Percentiles rank a stretch among this genome's conserved stretches.
These are phyloP conservation scores for Amanita pallidorosea DNA, from an alignment of 768 basidiomycete species.

Conservation along the genomic window DNA sequence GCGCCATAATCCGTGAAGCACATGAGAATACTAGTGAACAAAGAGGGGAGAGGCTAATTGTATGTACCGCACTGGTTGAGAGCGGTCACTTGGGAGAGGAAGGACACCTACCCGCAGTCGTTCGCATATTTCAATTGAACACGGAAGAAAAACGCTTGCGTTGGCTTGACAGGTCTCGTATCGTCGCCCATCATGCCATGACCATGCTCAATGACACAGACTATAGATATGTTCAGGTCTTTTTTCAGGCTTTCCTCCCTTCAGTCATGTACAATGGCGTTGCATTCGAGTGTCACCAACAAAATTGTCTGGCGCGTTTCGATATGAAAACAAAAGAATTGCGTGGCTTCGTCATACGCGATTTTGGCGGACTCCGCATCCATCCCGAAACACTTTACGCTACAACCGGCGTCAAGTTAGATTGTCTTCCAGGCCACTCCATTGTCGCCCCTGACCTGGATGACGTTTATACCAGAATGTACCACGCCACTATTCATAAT, in stretches of 20 bases:
- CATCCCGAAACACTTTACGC: slow-evolving; percentile 38
- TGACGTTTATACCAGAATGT: slow-evolving; percentile 47
- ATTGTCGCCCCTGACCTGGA: slow-evolving; percentile 40
- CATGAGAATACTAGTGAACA: slow-evolving; percentile 38
- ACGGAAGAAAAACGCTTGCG: slow-evolving; percentile 36
- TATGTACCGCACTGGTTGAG: slow-evolving; percentile 48
- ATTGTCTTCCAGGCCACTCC: slow-evolving; percentile 36
- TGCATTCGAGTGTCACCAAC: slow-evolving; percentile 49
- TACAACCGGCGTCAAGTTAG: slow-evolving; percentile 39
- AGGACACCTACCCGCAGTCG: slow-evolving; percentile 34
- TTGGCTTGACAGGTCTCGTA: slow-evolving; percentile 37
- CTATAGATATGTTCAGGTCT: slow-evolving; percentile 33
- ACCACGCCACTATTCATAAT: slow-evolving; percentile 49
- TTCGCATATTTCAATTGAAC: slow-evolving; percentile 39
- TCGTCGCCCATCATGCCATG: slow-evolving; percentile 4
- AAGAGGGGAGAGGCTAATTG: slow-evolving; percentile 39
- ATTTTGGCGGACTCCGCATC: slow-evolving; percentile 46
- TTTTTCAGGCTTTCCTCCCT: slow-evolving; percentile 46
- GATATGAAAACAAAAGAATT: slow-evolving; percentile 35
- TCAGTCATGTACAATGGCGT: slow-evolving; percentile 44
- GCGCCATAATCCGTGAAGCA: slow-evolving; percentile 41
- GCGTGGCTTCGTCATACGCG: slow-evolving; percentile 45
- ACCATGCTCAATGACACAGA: slow-evolving; percentile 3
- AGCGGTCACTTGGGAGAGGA: slow-evolving; percentile 36
- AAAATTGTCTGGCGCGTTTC: slow-evolving; percentile 49